Evolutionary conservation across 495 filamentous ascomycete species (phyloP).

Genomic region (Penicillium paxilli): DNA sequence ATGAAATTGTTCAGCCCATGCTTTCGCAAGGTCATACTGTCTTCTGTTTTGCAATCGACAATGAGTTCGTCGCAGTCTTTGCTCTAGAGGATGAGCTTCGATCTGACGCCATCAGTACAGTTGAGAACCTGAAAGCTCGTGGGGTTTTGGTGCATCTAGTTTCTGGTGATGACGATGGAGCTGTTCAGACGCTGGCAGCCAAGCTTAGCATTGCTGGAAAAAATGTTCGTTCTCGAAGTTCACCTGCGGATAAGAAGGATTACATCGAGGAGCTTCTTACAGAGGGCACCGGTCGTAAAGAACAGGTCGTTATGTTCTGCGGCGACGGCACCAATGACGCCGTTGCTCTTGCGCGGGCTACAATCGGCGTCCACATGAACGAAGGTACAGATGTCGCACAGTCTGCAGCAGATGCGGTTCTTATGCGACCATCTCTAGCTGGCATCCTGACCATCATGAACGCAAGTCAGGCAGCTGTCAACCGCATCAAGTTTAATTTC

Average conservation of each 20-base stretch:
- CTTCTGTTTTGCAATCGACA: constrained; percentile 62
- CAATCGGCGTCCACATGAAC: constrained; percentile 70
- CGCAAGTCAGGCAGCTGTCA: constrained; percentile 53
- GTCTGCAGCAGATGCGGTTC: constrained; percentile 68
- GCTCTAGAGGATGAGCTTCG: constrained; percentile 62
- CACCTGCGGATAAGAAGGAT: constrained; percentile 61
- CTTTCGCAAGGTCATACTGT: constrained; percentile 52
- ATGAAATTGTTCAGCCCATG: constrained; percentile 42
- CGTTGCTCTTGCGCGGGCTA: constrained; percentile 68
- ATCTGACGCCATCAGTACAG: constrained; percentile 48
- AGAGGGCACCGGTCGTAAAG: constrained; percentile 6
- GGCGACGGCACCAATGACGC: constrained; percentile 86
- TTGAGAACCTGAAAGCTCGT: constrained; percentile 54
- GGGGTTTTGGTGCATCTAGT: constrained; percentile 61
- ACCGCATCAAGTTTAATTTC: constrained; percentile 70
- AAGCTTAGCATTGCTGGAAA: constrained; percentile 50
- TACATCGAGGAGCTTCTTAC: constrained; percentile 53
- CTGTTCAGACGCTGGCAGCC: constrained; percentile 55
- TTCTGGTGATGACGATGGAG: constrained; percentile 66
- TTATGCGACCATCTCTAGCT: constrained; percentile 57
- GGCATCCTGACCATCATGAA: constrained; percentile 61
- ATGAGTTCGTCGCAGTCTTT: constrained; percentile 52
- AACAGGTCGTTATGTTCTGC: constrained; percentile 60
- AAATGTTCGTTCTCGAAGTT: constrained; percentile 51
- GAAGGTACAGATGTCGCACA: constrained; percentile 63